Evolutionary conservation across 331 rosid species (phyloP).

Genomic region (Prunus yedoensis): DNA sequence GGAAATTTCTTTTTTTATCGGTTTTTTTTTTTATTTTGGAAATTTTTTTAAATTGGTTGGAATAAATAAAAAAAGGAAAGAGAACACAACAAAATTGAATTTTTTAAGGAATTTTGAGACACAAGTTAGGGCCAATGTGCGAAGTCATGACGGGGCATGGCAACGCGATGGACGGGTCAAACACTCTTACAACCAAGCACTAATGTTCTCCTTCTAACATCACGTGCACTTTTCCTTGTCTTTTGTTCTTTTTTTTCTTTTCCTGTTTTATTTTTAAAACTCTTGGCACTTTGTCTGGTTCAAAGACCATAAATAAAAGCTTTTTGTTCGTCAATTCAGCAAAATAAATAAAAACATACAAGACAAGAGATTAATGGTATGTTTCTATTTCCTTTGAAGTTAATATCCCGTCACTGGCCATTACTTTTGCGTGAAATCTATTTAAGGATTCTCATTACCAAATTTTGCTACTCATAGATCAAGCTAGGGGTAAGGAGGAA

Average conservation of each 20-base stretch:
- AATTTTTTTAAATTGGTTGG: too few species aligned
- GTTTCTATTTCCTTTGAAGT: too few species aligned
- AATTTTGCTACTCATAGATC: too few species aligned
- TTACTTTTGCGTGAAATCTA: too few species aligned
- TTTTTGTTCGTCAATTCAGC: not conserved
- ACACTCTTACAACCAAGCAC: constrained; percentile 8
- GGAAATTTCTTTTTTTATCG: not conserved
- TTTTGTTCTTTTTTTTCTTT: not conserved
- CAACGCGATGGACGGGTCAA: constrained; percentile 30
- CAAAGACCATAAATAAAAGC: not conserved
- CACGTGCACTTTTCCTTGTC: not conserved
- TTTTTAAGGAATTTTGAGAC: not conserved
- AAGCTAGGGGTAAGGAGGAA: too few species aligned
- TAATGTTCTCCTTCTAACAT: not conserved
- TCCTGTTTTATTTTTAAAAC: not conserved
- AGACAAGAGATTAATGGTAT: too few species aligned
- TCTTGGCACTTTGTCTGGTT: not conserved
- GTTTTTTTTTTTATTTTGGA: not conserved
- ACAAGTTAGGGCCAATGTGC: not conserved
- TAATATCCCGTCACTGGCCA: too few species aligned
- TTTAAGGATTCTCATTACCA: too few species aligned
- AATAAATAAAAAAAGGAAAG: not conserved
- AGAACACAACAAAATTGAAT: not conserved
- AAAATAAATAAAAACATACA: too few species aligned
- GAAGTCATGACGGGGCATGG: not conserved